Percentiles rank a stretch among this genome's conserved stretches.
Evolutionary conservation across 2,329 filamentous ascomycete species (phyloP).

Genomic region (Drechmeria coniospora): DNA sequence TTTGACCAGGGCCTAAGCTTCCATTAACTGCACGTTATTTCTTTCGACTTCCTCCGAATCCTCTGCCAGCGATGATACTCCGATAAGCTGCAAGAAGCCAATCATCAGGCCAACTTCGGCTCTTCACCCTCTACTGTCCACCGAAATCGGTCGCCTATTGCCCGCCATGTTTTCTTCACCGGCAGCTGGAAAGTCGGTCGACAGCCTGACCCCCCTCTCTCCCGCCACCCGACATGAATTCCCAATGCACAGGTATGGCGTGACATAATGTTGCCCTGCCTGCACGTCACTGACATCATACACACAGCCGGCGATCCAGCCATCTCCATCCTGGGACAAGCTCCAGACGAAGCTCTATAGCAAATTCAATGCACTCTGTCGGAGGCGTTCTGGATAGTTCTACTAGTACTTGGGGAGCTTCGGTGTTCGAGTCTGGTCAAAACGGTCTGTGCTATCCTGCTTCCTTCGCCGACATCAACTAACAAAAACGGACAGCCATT

Average conservation of each 20-base stretch:
- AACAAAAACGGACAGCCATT: conserved; percentile 44
- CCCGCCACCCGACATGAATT: conserved; percentile 36
- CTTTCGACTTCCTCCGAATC: too few relatives aligned
- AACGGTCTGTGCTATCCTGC: conserved; percentile 44
- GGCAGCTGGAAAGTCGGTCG: conserved; percentile 47
- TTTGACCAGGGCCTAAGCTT: too few relatives aligned
- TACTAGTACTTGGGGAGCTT: conserved; percentile 36
- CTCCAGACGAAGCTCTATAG: conserved; percentile 61
- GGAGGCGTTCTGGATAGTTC: conserved; percentile 67
- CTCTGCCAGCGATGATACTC: conserved; percentile 30
- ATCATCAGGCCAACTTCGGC: conserved; percentile 1
- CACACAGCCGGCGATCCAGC: conserved; percentile 23
- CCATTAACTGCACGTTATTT: not conserved
- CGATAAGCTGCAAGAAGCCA: conserved; percentile 20
- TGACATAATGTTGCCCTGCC: not conserved
- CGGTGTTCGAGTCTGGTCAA: conserved; percentile 57
- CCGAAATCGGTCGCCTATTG: conserved; percentile 6
- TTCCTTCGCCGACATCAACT: not conserved
- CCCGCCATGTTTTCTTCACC: conserved; percentile 43
- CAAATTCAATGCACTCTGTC: conserved; percentile 78
- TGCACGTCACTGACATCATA: conserved; percentile 8
- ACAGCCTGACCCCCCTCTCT: conserved; percentile 43
- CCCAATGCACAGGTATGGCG: conserved; percentile 41
- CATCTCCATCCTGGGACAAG: conserved; percentile 29
- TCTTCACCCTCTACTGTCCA: not conserved